Conservation (phyloP, 2,329 filamentous ascomycete genomes). For the Paramyrothecium roridum region DNA sequence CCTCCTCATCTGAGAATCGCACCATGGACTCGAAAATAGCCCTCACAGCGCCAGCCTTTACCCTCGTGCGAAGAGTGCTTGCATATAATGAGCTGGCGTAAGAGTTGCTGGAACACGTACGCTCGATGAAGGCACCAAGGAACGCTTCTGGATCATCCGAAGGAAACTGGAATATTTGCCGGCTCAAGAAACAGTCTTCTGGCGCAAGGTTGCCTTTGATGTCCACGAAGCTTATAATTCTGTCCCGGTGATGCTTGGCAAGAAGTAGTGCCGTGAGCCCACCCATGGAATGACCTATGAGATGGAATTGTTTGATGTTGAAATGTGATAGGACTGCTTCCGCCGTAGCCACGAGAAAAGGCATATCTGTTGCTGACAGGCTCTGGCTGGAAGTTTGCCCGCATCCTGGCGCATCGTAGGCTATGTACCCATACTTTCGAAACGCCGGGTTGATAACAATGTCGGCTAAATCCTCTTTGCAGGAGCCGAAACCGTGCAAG, state of each 20-base stretch:
- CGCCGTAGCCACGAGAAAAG: slow-evolving; percentile 14
- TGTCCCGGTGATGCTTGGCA: slow-evolving; percentile 5
- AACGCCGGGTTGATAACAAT: slow-evolving; percentile 12
- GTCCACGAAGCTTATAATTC: slow-evolving; percentile 16
- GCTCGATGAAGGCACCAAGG: slow-evolving; percentile 1
- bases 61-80: slow-evolving; percentile 8
- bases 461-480: slow-evolving; percentile 21
- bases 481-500: slow-evolving; percentile 20
- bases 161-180: slow-evolving; percentile 16
- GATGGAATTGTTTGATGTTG: slow-evolving; percentile 11
- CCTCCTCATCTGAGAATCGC: slow-evolving; percentile 12
- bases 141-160: slow-evolving; percentile 7
- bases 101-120: slow-evolving; percentile 4
- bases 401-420: slow-evolving; percentile 19
- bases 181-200: slow-evolving; percentile 20
- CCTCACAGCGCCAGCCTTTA: slow-evolving; percentile 10
- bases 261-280: slow-evolving; percentile 16
- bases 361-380: slow-evolving; percentile 9
- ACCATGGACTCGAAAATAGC: slow-evolving; percentile 21
- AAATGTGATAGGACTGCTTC: slow-evolving; percentile 10
- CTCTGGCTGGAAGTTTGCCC: slow-evolving; percentile 12
- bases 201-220: slow-evolving; percentile 22
- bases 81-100: slow-evolving; percentile 12
- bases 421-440: slow-evolving; percentile 10
- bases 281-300: slow-evolving; percentile 24